Evolutionary conservation across 2,329 filamentous ascomycete genomes (phyloP), one percentile per base, ranked within the genome.

Genomic region (Fusarium sp.): DNA sequence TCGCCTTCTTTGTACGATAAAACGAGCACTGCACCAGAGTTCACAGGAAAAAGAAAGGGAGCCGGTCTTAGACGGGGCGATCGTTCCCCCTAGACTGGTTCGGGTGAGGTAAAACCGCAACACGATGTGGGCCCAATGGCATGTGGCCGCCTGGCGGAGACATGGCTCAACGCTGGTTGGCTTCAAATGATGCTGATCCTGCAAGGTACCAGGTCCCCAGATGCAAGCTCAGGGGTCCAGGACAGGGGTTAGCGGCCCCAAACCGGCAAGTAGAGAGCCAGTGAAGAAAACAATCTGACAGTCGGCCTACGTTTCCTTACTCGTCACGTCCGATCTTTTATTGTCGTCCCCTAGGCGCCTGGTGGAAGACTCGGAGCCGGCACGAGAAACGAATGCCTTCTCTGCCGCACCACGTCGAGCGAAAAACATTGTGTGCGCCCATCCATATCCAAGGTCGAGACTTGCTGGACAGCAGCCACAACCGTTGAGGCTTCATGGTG

Each of bases 31-130:
- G 28, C 14, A 28, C 40, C 54, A 31, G 38, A 53, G 54, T 49
- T 42, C 52, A 22, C 26, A 54, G 33, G 62, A 38, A 34, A 53
- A 65, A 60, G 40, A 51, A 55, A 56, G 57, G 57, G 44, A 58
- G 51, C 45, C 60, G 44, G 54, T 33, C 51, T 66, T 45, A 51
- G 65, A 65, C 51, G 50, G 69, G 53, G 59, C 55, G 65, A 72
- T 73, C 66, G 55, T 52, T 46, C 43, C 49, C 40, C 63, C 73
- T 71, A 60, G 49, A 42, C 73, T 62, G 38, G 49, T 73, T 73
- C 57, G 67, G 72, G 67, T 40, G 50, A 70, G 53, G 67, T 69
- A 70, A 75, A 71, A 75, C 69, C 53, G 38, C 64, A 72, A 63
- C 59, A 58, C 62, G 53, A 55, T 61, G 62, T 64, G 65, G 69